Evolutionary conservation across 2,329 filamentous ascomycete species (phyloP).

Genomic region (Exophiala spinifera): DNA sequence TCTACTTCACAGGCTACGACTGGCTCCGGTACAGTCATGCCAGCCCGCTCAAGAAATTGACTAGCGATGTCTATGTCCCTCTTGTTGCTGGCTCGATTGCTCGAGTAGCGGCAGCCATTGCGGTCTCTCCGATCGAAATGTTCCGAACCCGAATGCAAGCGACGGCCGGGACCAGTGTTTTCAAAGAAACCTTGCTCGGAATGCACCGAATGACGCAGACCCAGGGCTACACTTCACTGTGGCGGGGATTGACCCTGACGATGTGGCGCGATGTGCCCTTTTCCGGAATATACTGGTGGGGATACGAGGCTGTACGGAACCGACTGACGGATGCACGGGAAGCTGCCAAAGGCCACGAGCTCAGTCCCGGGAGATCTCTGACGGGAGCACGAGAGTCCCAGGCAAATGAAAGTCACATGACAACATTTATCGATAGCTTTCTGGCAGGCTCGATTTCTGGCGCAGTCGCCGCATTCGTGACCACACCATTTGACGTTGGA

Average conservation of each 20-base stretch:
- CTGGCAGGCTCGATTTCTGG: conserved; percentile 80
- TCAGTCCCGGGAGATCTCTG: conserved; percentile 41
- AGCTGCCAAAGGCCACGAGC: conserved; percentile 45
- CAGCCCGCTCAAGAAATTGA: conserved; percentile 65
- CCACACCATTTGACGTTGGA: conserved; percentile 94
- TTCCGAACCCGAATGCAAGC: conserved; percentile 91
- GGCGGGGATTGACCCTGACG: conserved; percentile 85
- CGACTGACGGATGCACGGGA: conserved; percentile 65
- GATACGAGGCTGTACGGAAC: conserved; percentile 81
- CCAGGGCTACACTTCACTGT: conserved; percentile 77
- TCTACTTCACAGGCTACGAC: conserved; percentile 98
- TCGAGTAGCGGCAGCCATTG: conserved; percentile 73
- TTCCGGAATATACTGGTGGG: conserved; percentile 96
- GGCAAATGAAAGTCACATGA: conserved; percentile 65
- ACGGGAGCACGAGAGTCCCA: conserved; percentile 47
- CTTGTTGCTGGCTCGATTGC: conserved; percentile 76
- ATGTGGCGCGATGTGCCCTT: conserved; percentile 98
- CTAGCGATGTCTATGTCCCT: conserved; percentile 71
- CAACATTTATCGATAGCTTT: conserved; percentile 86
- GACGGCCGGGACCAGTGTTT: conserved; percentile 64
- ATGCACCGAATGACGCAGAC: conserved; percentile 73
- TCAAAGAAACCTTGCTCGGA: conserved; percentile 73
- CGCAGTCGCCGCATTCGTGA: conserved; percentile 79
- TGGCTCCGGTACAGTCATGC: conserved; percentile 73
- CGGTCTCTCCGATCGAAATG: conserved; percentile 88